Evolutionary conservation across 2,329 filamentous ascomycete species (phyloP), one percentile per base, ranked within the genome.

Genomic region (Dactylellina leptospora): DNA sequence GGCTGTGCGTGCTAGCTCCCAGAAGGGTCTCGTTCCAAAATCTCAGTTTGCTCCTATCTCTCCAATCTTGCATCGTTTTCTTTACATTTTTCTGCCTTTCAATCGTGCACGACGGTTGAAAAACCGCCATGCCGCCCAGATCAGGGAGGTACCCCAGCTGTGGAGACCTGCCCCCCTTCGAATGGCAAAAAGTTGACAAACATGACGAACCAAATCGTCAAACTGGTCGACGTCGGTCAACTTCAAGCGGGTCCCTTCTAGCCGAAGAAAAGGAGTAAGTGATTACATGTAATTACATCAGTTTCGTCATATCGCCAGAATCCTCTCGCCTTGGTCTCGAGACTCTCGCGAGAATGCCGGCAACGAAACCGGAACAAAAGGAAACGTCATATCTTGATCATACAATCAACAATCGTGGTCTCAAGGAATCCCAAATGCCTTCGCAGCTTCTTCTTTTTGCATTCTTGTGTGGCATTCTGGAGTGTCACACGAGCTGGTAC

Each of bases 401-500:
- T 56, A 50, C 28, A 42, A 48, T 56, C 50, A 40, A 55, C 13
- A 28, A 51, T 58, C 44, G 30, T 33, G 61, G 22, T 27, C 33
- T 33, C 51, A 42, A 42, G 45, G 53, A 68, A 59, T 53, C 50
- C 18, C 36, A 11, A 40, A 16, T 11, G 18, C 13, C 18, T 40
- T 40, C 36, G 18, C 36, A n/a, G 11, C 11, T n/a, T 40, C 10
- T 40, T 40, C 10, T 33, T 38, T 30, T 51, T 28, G 44, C 50
- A 59, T 42, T 50, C 36, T 27, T 59, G 28, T 51, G 64, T 71
- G 53, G 50, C 25, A 63, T 71, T 59, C 66, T 38, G 44, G 44
- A 63, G 66, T 58, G 66, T 71, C 66, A 71, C 66, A 71, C 66
- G 66, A 71, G 66, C 58, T 40, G 27, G 30, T 54, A 53, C 56